phyloP scores from a whole-genome alignment of 1,139 yeast species.

The Barnettozyma hawaiiensis region DNA sequence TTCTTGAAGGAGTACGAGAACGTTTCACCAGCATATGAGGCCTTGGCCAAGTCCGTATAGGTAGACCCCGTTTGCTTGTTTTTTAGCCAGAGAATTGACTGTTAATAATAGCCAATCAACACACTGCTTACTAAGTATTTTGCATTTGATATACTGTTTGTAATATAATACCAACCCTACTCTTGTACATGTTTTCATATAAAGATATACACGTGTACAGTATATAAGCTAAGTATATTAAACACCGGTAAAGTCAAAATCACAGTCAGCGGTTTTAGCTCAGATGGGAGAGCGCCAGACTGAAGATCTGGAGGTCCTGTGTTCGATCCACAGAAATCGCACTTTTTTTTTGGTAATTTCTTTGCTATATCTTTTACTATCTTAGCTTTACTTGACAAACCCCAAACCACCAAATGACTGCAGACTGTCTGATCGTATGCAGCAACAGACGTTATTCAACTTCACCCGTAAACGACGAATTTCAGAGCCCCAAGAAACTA shows the following conservation, averaged over 20 bases:
- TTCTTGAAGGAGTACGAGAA: constrained; percentile 44
- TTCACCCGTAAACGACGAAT: constrained; percentile 1
- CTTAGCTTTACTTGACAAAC: no score
- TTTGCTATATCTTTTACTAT: no score
- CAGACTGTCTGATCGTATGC: constrained; percentile 4
- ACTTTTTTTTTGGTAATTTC: constrained; percentile 29
- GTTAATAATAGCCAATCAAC: no score
- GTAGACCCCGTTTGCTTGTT: no score
- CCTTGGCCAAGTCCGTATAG: constrained; percentile 33
- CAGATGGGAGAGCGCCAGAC: constrained; percentile 91
- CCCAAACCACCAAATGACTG: not conserved
- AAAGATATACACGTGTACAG: no score
- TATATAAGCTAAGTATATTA: no score
- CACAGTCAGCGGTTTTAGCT: constrained; percentile 43
- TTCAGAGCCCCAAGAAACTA: not conserved
- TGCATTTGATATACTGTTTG: no score
- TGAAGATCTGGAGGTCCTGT: constrained; percentile 87
- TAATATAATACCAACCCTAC: no score
- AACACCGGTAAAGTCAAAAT: no score
- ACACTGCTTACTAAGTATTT: no score
- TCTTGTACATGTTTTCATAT: no score
- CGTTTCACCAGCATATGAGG: constrained; percentile 62
- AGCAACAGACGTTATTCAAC: constrained; percentile 8
- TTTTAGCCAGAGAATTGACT: no score
- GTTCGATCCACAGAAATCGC: constrained; percentile 85